Evolutionary conservation across 202 grass and related monocot species (phyloP), one percentile per base, ranked within the genome.

Genomic region (Panicum virgatum): DNA sequence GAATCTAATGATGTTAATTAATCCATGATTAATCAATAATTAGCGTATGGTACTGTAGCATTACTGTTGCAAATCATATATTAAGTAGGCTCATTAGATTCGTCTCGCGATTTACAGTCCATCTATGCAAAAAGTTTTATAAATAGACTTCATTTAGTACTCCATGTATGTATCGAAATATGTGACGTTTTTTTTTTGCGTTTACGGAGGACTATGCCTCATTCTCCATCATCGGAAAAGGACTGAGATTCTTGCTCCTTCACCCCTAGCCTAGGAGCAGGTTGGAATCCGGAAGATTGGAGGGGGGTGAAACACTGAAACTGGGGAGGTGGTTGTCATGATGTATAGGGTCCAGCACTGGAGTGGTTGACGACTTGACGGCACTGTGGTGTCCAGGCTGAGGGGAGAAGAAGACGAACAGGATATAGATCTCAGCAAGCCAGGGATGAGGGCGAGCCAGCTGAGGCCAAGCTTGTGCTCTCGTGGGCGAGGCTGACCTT

Each of bases 301-400:
- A 75, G 52, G 53, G 61, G n/a, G 37, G n/a, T n/a, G n/a, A n/a
- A n/a, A n/a, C n/a, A n/a, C n/a, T 39, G 44, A 73, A 77, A 22
- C 12, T 20, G 60, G 45, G 64, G 30, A 45, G 26, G 66, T 84
- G 39, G 50, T 72, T 47, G 53, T 79, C 53, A 85, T 80, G 69
- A 46, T 69, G 79, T 60, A 61, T 79, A 86, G 88, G 84, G 75
- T 86, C 88, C 88, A 86, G 37, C 77, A 34, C 56, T 52, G 68
- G 69, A 45, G 75, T 86, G n/a, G 79, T 54, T 83, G 79, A 86
- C 82, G 68, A 50, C 68, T 34, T 44, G 66, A 45, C 43, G 66
- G n/a, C 15, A 72, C 53, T 36, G 79, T 65, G 68, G 52, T 67
- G 45, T 82, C 47, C 64, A 83, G 37, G 30, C 15, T 73, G 53